These are phyloP conservation scores for Monascus purpureus DNA, from an alignment of 495 filamentous ascomycete species.

Conservation along the genomic window DNA sequence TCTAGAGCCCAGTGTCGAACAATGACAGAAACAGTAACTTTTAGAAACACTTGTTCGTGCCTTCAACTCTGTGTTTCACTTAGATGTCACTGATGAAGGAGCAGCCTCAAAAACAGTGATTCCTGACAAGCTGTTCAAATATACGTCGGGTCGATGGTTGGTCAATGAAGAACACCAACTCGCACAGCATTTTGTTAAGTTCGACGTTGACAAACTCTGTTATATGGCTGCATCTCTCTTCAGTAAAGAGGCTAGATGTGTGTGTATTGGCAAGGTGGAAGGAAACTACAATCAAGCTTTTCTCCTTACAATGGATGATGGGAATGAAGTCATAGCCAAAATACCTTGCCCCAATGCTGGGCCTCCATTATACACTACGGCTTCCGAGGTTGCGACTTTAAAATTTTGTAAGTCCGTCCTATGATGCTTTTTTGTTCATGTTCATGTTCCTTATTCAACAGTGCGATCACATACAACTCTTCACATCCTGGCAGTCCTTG, in stretches of 20 bases:
- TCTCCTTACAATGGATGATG: conserved; percentile 22
- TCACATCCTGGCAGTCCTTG: conserved; percentile 13
- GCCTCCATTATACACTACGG: conserved; percentile 15
- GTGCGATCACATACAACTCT: conserved; percentile 10
- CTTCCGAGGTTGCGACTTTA: conserved; percentile 27
- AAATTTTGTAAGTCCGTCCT: conserved; percentile 14
- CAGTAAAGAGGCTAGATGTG: conserved; percentile 8
- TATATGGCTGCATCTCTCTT: conserved; percentile 12
- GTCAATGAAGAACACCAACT: conserved; percentile 13
- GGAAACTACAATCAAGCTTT: conserved; percentile 27
- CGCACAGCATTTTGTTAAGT: conserved; percentile 13
- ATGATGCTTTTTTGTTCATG: conserved; percentile 9
- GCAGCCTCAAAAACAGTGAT: no score
- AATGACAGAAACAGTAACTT: no score
- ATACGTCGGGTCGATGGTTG: conserved; percentile 16
- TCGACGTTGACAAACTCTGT: conserved; percentile 17
- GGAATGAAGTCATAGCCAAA: conserved; percentile 18
- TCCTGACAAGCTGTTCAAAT: conserved; percentile 8
- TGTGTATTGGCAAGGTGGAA: conserved; percentile 16
- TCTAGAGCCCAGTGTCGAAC: no score
- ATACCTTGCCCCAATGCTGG: conserved; percentile 25
- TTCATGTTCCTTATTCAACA: conserved; percentile 23
- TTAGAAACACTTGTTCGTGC: no score
- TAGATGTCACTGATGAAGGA: no score
- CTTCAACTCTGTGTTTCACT: no score